Evolutionary conservation across 768 basidiomycete genomes (phyloP).

Genomic region (Boletus coccyginus): DNA sequence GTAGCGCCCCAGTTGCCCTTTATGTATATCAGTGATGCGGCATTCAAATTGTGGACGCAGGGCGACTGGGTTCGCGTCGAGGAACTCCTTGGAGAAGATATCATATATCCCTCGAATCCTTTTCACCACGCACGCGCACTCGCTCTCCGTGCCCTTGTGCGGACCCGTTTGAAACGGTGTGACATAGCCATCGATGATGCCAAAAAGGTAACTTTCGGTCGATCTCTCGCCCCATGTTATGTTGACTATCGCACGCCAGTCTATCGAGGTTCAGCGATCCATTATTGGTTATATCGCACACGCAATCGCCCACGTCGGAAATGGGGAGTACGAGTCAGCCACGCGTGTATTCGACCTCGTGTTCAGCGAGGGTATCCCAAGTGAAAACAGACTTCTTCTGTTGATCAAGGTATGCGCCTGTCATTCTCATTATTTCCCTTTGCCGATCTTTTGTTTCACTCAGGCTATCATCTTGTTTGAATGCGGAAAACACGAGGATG

Average conservation of each 20-base stretch:
- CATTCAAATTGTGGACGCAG: not conserved
- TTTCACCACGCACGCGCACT: not conserved
- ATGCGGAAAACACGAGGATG: not conserved
- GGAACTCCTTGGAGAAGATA: not conserved
- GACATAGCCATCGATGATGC: conserved; percentile 4
- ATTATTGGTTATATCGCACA: too few species aligned
- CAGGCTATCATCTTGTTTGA: conserved; percentile 2
- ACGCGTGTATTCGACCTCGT: conserved; percentile 2
- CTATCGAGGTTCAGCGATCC: conserved; percentile 6
- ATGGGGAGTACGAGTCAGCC: too few species aligned
- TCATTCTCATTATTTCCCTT: not conserved
- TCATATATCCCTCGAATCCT: not conserved
- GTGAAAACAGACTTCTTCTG: conserved; percentile 2
- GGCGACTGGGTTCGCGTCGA: not conserved
- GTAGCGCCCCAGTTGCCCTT: not conserved
- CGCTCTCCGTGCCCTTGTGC: not conserved
- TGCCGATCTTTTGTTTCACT: too few species aligned
- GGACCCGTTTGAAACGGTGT: not conserved
- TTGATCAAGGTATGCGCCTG: conserved; percentile 6
- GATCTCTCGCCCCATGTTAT: too few species aligned
- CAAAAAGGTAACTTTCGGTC: not conserved
- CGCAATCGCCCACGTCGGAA: too few species aligned
- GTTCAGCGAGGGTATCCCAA: not conserved
- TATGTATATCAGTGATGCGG: not conserved
- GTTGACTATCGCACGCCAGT: not conserved